Conservation (phyloP, 140 eudicot genomes). For the Erigeron philadelphicus region DNA sequence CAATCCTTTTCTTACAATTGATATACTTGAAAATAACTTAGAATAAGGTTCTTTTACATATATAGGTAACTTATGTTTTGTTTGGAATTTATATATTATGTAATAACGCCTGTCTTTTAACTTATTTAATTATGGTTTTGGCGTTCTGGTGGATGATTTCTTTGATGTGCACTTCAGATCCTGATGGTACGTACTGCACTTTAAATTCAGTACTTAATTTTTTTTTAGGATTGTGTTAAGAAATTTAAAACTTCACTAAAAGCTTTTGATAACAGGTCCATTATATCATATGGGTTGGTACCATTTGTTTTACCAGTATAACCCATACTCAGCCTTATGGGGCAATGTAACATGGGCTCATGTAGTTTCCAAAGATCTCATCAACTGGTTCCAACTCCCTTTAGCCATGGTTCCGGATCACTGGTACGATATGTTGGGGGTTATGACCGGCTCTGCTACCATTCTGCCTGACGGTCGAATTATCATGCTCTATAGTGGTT, state of each 20-base stretch:
- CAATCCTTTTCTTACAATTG: too few species aligned
- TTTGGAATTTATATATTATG: not conserved
- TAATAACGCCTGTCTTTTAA: conserved; percentile 8
- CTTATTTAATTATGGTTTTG: conserved; percentile 10
- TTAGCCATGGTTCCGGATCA: conserved; percentile 38
- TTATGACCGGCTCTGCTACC: conserved; percentile 46
- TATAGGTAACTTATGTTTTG: not conserved
- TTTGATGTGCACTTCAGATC: conserved; percentile 39
- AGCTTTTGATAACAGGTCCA: conserved; percentile 31
- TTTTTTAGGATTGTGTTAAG: too few species aligned
- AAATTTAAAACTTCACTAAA: not conserved
- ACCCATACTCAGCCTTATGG: conserved; percentile 38
- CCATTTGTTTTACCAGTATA: conserved; percentile 48
- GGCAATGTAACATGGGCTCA: conserved; percentile 64
- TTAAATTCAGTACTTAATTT: too few species aligned
- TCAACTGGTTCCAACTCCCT: conserved; percentile 44
- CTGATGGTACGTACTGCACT: conserved; percentile 43
- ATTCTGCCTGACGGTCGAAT: conserved; percentile 30
- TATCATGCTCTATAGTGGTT: conserved; percentile 36
- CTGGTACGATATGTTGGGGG: conserved; percentile 39
- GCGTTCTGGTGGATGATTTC: conserved; percentile 14
- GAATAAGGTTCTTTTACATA: too few species aligned
- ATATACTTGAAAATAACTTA: too few species aligned
- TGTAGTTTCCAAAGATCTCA: conserved; percentile 39
- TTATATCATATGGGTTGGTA: conserved; percentile 46